A percentile compares a stretch with the other conserved stretches of the same genome.
These are phyloP conservation scores for Aspergillus uvarum DNA, from an alignment of 2,329 filamentous ascomycete species.

Conservation along the genomic window DNA sequence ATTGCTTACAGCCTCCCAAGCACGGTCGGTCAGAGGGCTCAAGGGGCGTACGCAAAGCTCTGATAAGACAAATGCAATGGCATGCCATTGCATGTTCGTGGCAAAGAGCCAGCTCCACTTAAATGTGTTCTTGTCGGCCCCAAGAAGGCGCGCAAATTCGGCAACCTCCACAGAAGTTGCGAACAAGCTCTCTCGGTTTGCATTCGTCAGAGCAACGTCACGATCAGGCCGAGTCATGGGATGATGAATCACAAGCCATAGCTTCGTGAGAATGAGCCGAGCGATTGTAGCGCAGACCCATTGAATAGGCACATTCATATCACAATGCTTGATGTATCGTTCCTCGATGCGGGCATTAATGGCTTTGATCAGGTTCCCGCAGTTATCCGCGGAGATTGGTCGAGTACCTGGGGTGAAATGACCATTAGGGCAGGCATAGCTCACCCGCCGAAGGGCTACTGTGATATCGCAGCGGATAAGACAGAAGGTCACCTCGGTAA, in stretches of 20 bases:
- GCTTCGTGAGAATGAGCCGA: constrained; percentile 72
- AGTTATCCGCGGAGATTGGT: constrained; percentile 32
- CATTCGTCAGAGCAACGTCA: constrained; percentile 57
- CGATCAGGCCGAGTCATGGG: constrained; percentile 63
- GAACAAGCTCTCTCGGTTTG: constrained; percentile 68
- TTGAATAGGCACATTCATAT: constrained; percentile 56
- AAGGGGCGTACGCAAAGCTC: constrained; percentile 59
- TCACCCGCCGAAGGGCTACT: constrained; percentile 41
- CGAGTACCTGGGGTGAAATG: constrained; percentile 18
- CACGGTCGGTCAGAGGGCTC: constrained; percentile 59
- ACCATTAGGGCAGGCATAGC: constrained; percentile 34
- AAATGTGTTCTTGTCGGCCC: constrained; percentile 60
- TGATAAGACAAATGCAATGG: constrained; percentile 50
- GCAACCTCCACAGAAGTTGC: constrained; percentile 71
- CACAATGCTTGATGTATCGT: constrained; percentile 55
- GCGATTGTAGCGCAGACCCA: constrained; percentile 69
- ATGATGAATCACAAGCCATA: constrained; percentile 75
- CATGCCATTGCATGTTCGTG: constrained; percentile 66
- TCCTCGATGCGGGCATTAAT: constrained; percentile 56
- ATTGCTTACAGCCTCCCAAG: constrained; percentile 58
- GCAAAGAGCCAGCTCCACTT: constrained; percentile 67
- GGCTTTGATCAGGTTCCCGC: constrained; percentile 51
- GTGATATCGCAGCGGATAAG: constrained; percentile 57
- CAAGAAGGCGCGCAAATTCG: constrained; percentile 67
- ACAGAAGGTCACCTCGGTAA: constrained; percentile 55